A percentile compares a stretch with the other conserved stretches of the same genome.
phyloP scores from a whole-genome alignment of 768 basidiomycete genomes.

The Lyophyllum semitale region DNA sequence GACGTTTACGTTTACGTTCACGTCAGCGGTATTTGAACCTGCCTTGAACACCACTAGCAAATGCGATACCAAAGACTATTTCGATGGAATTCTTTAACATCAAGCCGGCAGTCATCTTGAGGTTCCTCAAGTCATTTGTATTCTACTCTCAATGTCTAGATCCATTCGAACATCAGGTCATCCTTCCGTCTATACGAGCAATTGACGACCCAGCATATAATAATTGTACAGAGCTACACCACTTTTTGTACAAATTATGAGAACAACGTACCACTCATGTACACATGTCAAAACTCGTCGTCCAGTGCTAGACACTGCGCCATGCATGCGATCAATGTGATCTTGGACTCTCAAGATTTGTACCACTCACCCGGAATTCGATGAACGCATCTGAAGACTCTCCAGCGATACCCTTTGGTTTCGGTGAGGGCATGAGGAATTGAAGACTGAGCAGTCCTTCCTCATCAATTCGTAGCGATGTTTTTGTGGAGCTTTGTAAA shows the following conservation, averaged over 20 bases:
- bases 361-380: conserved; percentile 76
- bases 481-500: conserved; percentile 81
- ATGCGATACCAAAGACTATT: conserved; percentile 20
- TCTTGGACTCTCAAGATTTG: neutral
- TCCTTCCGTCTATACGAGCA: no score
- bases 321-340: conserved; percentile 1
- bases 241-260: neutral
- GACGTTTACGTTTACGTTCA: neutral
- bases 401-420: conserved; percentile 41
- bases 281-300: conserved; percentile 26
- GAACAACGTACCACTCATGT: neutral
- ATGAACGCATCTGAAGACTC: conserved; percentile 65
- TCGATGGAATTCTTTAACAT: conserved; percentile 21
- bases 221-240: neutral
- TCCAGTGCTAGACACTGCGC: conserved; percentile 46
- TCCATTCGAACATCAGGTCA: no score
- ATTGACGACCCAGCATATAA: neutral
- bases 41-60: neutral
- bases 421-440: conserved; percentile 75
- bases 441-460: conserved; percentile 86
- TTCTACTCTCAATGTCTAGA: no score
- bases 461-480: conserved; percentile 83
- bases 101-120: neutral
- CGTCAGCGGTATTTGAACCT: neutral
- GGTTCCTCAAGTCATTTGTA: no score